phyloP scores from a whole-genome alignment of 108 stramenopile genomes.

The Ochromonas danica region DNA sequence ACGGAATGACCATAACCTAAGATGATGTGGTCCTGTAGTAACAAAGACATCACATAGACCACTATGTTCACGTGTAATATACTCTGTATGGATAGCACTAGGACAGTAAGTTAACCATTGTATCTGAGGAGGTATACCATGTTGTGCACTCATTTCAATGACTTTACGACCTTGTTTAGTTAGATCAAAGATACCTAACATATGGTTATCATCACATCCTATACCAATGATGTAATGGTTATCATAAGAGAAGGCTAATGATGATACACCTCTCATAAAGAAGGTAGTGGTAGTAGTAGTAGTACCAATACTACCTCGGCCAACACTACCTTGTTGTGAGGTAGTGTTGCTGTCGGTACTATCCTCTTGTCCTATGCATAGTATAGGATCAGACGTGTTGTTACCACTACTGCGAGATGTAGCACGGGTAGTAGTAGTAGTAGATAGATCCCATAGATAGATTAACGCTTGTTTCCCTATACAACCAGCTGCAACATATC shows the following conservation, averaged over 20 bases:
- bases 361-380: too few species aligned
- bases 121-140: constrained; percentile 14
- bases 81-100: neutral
- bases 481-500: neutral
- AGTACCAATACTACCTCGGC: too few species aligned
- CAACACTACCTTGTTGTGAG: neutral
- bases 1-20: constrained; percentile 18
- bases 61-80: constrained; percentile 4
- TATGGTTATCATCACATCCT: constrained; percentile 24
- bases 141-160: neutral
- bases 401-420: neutral
- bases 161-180: neutral
- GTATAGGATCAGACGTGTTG: neutral
- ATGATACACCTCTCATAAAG: constrained; percentile 2
- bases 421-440: constrained; percentile 18
- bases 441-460: constrained; percentile 32
- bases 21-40: constrained; percentile 3
- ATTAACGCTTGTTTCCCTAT: neutral
- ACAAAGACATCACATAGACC: constrained; percentile 23
- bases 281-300: too few species aligned
- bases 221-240: constrained; percentile 19
- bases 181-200: constrained; percentile 15
- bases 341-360: neutral
- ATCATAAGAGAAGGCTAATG: constrained; percentile 8
- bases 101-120: constrained; percentile 9